Base-by-base conservation (phyloP, 169 alveolate species). In the Babesia gibsoni region DNA sequence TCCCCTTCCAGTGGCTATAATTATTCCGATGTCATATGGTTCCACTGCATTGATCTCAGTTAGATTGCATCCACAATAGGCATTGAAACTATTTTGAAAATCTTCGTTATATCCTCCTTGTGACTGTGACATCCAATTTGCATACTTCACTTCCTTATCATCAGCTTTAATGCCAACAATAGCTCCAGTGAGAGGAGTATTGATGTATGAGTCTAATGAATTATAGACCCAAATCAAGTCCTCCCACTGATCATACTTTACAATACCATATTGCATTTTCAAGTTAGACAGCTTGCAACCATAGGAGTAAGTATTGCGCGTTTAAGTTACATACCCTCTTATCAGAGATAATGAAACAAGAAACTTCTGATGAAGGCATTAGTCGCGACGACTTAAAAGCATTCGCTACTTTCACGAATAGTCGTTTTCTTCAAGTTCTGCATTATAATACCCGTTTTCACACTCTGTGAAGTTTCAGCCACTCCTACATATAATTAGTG, bases 191-290 rank as follows among this genome's bases (percentile, higher is more conserved):
- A 77, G 52, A n/a, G 74, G 58, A 8, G 79, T 66, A 49, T 68
- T 70, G 8, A 65, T 45, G 12, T 72, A 42, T 20, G 82, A 35
- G 5, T 49, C 49, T 18, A 77, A 42, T 25, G 73, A 43, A 52
- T 77, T 77, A 50, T 77, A 77, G 30, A 77, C 50, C 86, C 86
- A 77, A 16, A 77, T 22, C 23, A 77, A 8, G 12, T 77, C 77
- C 18, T 77, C 67, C 86, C 86, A 77, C 72, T 53, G 45, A 39
- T 77, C 86, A 56, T 77, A 68, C 30, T 77, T 77, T 25, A 77
- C 30, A 29, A 77, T 43, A n/a, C 86, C 82, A 56, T 67, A 14
- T 41, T 57, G 73, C 86, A 77, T 77, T 49, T 67, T 77, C n/a
- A n/a, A n/a, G n/a, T n/a, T n/a, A n/a, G n/a, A n/a, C n/a, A n/a